These are phyloP conservation scores for Singerocomus inundabilis DNA, from an alignment of 1,284 basidiomycete species.

Conservation along the genomic window DNA sequence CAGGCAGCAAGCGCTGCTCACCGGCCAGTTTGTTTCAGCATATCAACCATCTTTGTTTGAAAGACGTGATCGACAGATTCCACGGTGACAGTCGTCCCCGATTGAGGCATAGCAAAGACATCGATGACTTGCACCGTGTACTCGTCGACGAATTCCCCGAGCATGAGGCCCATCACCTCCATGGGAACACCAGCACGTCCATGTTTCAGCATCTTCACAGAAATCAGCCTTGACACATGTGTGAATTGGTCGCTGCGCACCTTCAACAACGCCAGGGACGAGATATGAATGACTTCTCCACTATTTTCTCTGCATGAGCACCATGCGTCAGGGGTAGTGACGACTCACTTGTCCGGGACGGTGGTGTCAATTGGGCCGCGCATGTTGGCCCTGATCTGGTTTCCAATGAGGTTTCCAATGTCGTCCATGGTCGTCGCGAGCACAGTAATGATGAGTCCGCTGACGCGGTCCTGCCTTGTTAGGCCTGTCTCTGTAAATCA, in stretches of 20 bases:
- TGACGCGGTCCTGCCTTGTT: conserved; percentile 48
- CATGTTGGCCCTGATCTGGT: conserved; percentile 38
- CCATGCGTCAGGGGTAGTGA: conserved; percentile 4
- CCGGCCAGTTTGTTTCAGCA: conserved; percentile 99
- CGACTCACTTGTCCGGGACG: conserved; percentile 71
- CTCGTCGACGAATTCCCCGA: conserved; percentile 98
- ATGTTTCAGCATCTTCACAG: conserved; percentile 93
- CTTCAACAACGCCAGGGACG: conserved; percentile 90
- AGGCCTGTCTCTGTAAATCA: conserved; percentile 34
- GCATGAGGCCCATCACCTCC: conserved; percentile 99
- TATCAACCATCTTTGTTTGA: conserved; percentile 98
- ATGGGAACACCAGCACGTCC: conserved; percentile 98
- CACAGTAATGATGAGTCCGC: conserved; percentile 12
- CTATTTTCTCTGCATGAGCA: conserved; percentile 42
- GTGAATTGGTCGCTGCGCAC: conserved; percentile 39
- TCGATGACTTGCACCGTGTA: conserved; percentile 98
- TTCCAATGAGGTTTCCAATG: conserved; percentile 62
- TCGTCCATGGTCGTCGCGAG: conserved; percentile 27
- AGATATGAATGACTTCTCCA: conserved; percentile 96
- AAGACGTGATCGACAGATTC: conserved; percentile 99
- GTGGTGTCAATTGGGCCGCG: conserved; percentile 44
- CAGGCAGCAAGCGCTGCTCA: conserved; percentile 32
- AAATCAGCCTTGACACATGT: conserved; percentile 4
- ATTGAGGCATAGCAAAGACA: conserved; percentile 99
- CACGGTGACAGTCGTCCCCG: conserved; percentile 96